Conservation (phyloP, 495 filamentous ascomycete species). For the Penicillium nucicola region DNA sequence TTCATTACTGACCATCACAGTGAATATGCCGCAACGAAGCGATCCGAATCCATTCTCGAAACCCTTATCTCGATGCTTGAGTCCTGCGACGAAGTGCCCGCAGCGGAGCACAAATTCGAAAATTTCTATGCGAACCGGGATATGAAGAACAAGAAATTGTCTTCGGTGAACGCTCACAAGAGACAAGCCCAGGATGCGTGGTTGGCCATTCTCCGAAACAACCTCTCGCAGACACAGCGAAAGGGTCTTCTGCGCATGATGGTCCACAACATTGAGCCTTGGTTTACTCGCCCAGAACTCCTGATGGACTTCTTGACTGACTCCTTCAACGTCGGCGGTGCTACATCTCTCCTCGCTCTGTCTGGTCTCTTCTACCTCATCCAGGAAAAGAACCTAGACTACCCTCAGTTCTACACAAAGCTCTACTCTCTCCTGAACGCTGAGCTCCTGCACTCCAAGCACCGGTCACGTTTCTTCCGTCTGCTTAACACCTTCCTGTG, state of each 20-base stretch:
- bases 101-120: conserved; percentile 58
- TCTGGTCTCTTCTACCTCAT: conserved; percentile 96
- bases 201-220: conserved; percentile 71
- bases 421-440: conserved; percentile 87
- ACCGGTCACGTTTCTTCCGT: conserved; percentile 90
- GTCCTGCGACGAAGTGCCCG: conserved; percentile 60
- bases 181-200: conserved; percentile 75
- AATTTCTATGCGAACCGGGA: conserved; percentile 66
- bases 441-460: conserved; percentile 84
- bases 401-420: conserved; percentile 90
- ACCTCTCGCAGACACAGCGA: conserved; percentile 61
- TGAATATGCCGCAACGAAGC: conserved; percentile 32
- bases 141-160: conserved; percentile 55
- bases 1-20: conserved; percentile 33
- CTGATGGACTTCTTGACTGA: conserved; percentile 98
- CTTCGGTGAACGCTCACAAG: conserved; percentile 41
- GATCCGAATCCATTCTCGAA: conserved; percentile 44
- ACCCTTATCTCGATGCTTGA: conserved; percentile 61
- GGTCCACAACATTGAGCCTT: conserved; percentile 74
- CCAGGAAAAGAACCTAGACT: conserved; percentile 88
- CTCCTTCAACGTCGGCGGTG: conserved; percentile 81
- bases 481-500: conserved; percentile 85
- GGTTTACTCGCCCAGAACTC: conserved; percentile 79
- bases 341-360: conserved; percentile 79
- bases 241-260: conserved; percentile 75